Evolutionary conservation across 805 yeast species (phyloP), one percentile per base, ranked within the genome.

Genomic region (Metschnikowia chrysomelidarum): DNA sequence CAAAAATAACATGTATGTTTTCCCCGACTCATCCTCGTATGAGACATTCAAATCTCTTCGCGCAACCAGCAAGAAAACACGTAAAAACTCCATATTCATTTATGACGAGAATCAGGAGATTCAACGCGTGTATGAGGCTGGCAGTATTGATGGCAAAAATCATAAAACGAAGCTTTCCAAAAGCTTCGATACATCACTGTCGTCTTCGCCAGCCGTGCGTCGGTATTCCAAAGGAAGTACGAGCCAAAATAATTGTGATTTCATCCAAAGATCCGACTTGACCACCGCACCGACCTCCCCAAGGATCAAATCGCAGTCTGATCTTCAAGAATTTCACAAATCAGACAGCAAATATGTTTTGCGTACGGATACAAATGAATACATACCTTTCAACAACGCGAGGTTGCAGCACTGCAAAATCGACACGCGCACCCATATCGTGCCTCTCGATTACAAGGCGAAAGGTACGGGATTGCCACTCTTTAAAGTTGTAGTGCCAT

Each of bases 401-500:
- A 24, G 24, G 10, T 28, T 36, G 11, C 14, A 34, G 19, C 12
- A 28, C 18, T 21, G 26, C 22, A 41, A 40, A 6, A 48, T 60
- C 7, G 70, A 63, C 38, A 27, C 54, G 4, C 38, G 68, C 33
- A 43, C 38, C 7, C 68, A 62, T 40, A 51, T 62, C 3, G 47
- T 65, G 0, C 69, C 70, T 0, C 34, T 58, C 5, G 59, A 50
- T 7, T 49, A 54, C 32, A 63, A 62, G 29, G 27, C 43, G 11
- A 47, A 46, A 40, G 71, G 71, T 3, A 10, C 42, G 17, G 71
- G 71, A 0, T 44, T 64, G 26, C 73, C 73, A 0, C 36, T 67
- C 7, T 53, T 67, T 41, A 65, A 59, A 42, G 38, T 65, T 10
- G 46, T 48, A 16, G 55, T 56, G 1, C 71, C 72, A 3, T 63